phyloP scores from a whole-genome alignment of 306 rosid genomes.

The Astragalus membranaceus region DNA sequence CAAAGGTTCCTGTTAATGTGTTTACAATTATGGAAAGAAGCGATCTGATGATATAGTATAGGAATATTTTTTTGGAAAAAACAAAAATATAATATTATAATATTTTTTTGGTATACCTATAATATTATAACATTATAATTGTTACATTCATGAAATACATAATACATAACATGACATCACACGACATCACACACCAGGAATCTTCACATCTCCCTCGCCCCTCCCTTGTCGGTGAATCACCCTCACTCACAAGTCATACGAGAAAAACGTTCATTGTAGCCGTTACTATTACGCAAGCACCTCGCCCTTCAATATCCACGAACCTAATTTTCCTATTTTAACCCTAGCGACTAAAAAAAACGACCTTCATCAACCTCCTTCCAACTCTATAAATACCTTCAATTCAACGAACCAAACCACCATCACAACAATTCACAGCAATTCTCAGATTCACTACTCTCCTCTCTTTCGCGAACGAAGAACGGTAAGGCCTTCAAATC shows the following conservation, averaged over 20 bases:
- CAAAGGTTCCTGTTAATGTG: no score
- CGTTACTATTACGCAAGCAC: constrained; percentile 28
- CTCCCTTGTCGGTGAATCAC: not conserved
- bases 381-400: constrained; percentile 5
- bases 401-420: not conserved
- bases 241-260: not conserved
- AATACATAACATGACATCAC: no score
- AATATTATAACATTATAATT: no score
- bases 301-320: not conserved
- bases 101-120: no score
- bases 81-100: no score
- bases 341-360: constrained; percentile 24
- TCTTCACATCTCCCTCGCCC: not conserved
- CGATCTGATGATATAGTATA: no score
- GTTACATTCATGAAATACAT: no score
- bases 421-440: not conserved
- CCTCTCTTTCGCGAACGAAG: constrained; percentile 6
- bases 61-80: no score
- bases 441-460: not conserved
- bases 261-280: constrained; percentile 9
- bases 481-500: constrained; percentile 18
- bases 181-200: not conserved
- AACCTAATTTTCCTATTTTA: constrained; percentile 6
- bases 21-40: no score
- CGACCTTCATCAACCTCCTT: not conserved